Percentiles rank a stretch among this genome's conserved stretches.
Evolutionary conservation across 352 stramenopile genomes (phyloP).

Genomic region (Aphanomyces invadans): DNA sequence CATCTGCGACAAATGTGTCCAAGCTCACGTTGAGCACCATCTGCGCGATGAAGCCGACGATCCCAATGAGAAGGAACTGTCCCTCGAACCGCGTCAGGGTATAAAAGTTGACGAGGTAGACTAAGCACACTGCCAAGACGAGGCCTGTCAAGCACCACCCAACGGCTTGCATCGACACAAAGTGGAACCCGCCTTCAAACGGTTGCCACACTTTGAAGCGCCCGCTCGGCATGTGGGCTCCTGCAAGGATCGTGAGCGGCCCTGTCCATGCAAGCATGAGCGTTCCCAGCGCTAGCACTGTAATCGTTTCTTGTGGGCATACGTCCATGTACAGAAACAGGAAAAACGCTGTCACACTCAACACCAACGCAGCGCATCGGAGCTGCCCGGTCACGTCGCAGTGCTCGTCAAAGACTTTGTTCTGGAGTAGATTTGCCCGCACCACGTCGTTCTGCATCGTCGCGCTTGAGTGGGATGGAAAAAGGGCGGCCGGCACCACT

Average conservation of each 20-base stretch:
- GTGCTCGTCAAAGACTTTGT: not conserved
- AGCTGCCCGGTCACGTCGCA: conserved; percentile 38
- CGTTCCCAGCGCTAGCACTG: conserved; percentile 40
- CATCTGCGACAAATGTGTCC: conserved; percentile 22
- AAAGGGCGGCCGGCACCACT: not conserved
- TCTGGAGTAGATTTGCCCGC: not conserved
- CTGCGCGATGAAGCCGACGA: conserved; percentile 46
- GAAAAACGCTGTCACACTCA: conserved; percentile 49
- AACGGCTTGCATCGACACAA: conserved; percentile 58
- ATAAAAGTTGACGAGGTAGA: conserved; percentile 39
- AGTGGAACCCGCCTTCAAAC: conserved; percentile 46
- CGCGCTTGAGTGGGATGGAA: not conserved
- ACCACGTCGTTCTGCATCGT: not conserved
- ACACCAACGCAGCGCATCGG: conserved; percentile 42
- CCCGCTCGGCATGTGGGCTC: conserved; percentile 28
- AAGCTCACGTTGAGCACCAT: conserved; percentile 53
- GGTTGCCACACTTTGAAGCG: conserved; percentile 55
- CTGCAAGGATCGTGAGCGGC: conserved; percentile 45
- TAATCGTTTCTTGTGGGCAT: conserved; percentile 32
- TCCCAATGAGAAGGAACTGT: conserved; percentile 46
- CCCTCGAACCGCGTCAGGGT: conserved; percentile 37
- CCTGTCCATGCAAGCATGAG: conserved; percentile 52
- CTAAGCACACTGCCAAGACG: conserved; percentile 35
- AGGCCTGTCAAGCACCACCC: conserved; percentile 48
- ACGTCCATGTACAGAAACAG: conserved; percentile 52